Percentiles rank a stretch among this genome's conserved stretches.
Evolutionary conservation across 2,329 filamentous ascomycete species (phyloP).

Genomic region (Claviceps fusiformis): DNA sequence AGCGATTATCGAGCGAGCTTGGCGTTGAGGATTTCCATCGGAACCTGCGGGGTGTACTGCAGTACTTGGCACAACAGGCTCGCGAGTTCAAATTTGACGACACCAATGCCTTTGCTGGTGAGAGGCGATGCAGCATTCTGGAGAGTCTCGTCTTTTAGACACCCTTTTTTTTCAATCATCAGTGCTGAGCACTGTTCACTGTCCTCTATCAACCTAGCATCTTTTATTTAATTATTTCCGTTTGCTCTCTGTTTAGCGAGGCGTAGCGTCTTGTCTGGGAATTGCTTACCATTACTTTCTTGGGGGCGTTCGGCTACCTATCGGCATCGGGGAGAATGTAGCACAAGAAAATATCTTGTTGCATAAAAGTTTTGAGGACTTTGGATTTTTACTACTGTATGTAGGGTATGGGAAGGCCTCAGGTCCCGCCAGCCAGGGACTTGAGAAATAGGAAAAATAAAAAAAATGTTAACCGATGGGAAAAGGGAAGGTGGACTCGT

Average conservation of each 20-base stretch:
- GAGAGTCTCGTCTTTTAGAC: conserved; percentile 2
- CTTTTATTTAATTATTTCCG: neutral
- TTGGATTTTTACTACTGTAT: too few relatives aligned
- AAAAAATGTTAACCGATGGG: too few relatives aligned
- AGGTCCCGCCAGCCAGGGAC: neutral
- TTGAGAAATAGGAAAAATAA: too few relatives aligned
- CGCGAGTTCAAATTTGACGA: neutral
- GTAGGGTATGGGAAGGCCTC: neutral
- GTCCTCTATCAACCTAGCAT: neutral
- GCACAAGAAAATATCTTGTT: neutral
- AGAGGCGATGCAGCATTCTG: neutral
- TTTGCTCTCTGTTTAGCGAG: neutral
- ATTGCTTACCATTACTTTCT: neutral
- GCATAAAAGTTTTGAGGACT: neutral
- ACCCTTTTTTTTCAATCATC: neutral
- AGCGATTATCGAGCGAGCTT: conserved; percentile 23
- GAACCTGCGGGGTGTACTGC: conserved; percentile 10
- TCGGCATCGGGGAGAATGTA: too few relatives aligned
- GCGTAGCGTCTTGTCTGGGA: neutral
- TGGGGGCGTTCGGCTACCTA: neutral
- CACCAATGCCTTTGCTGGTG: neutral
- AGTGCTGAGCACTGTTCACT: neutral
- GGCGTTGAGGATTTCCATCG: conserved; percentile 4
- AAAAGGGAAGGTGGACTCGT: neutral
- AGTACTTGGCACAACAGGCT: conserved; percentile 11